Evolutionary conservation across 2,329 filamentous ascomycete genomes (phyloP).

Genomic region (Triangularia setosa): DNA sequence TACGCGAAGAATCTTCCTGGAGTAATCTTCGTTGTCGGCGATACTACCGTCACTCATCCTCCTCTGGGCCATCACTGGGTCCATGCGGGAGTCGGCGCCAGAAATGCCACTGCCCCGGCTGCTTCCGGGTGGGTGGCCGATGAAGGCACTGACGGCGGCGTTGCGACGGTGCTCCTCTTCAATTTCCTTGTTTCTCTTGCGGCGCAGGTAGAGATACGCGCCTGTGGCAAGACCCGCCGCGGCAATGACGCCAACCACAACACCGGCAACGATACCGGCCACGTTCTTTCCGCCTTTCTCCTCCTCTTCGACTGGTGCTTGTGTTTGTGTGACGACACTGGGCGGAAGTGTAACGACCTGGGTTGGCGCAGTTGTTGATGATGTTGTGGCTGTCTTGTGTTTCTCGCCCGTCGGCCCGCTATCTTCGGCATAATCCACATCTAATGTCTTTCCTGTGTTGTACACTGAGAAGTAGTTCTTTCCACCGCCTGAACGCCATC

Average conservation of each 20-base stretch:
- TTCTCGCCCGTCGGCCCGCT: conserved; percentile 28
- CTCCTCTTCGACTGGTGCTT: conserved; percentile 24
- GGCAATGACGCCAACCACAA: conserved; percentile 76
- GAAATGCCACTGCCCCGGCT: conserved; percentile 56
- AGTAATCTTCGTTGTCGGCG: conserved; percentile 95
- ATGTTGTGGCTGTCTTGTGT: conserved; percentile 27
- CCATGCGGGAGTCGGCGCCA: conserved; percentile 77
- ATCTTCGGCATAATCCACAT: conserved; percentile 33
- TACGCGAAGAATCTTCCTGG: conserved; percentile 91
- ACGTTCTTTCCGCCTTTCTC: conserved; percentile 55
- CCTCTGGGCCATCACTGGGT: conserved; percentile 78
- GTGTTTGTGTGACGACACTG: conserved; percentile 22
- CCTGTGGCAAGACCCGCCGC: conserved; percentile 64
- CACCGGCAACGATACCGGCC: conserved; percentile 82
- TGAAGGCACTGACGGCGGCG: conserved; percentile 73
- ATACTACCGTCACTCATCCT: conserved; percentile 93
- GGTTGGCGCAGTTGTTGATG: conserved; percentile 13
- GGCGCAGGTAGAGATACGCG: conserved; percentile 69
- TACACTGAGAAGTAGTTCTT: conserved; percentile 43
- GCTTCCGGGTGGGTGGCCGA: conserved; percentile 60
- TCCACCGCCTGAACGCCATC: conserved; percentile 51
- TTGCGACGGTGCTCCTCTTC: conserved; percentile 84
- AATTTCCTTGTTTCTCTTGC: conserved; percentile 69
- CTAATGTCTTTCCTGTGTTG: conserved; percentile 47
- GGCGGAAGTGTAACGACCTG: background rate